phyloP scores from a whole-genome alignment of 1,284 basidiomycete species.

The Cutaneotrichosporon cavernicola region DNA sequence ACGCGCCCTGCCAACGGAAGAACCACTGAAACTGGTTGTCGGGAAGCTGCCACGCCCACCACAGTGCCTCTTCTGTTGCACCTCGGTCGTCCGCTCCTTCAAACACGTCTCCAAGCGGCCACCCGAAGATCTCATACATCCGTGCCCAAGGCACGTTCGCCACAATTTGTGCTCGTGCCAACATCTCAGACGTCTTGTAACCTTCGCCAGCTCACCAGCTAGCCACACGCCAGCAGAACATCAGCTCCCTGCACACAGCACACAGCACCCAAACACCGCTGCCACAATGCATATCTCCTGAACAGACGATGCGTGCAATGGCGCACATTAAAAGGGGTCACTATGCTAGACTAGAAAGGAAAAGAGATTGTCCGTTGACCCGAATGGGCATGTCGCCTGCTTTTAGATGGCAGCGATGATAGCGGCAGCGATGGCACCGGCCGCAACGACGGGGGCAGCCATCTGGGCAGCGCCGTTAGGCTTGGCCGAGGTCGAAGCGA shows the following conservation, averaged over 20 bases:
- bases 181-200: no score
- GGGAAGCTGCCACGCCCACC: no score
- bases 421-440: constrained; percentile 19
- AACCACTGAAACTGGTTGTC: no score
- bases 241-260: not conserved
- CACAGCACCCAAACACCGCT: not conserved
- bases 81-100: no score
- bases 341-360: not conserved
- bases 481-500: constrained; percentile 15
- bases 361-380: constrained; percentile 12
- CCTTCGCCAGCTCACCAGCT: no score
- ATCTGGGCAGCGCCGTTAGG: not conserved
- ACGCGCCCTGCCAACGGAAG: no score
- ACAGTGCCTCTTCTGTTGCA: no score
- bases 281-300: constrained; percentile 7
- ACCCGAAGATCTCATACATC: not conserved
- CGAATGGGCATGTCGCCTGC: not conserved
- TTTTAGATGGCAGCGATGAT: constrained; percentile 24
- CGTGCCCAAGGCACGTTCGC: not conserved
- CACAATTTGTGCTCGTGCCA: not conserved
- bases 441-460: constrained; percentile 18
- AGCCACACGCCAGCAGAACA: no score
- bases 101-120: no score
- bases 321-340: not conserved
- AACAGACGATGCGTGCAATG: constrained; percentile 2